A percentile compares a stretch with the other conserved stretches of the same genome.
phyloP scores from a whole-genome alignment of 176 grass and related monocot species.

The bread wheat (Triticum aestivum) region IWGSC_CS_RefSeq_v2.1 NC_057798.1:224356967-224357466 shows the following conservation, averaged over 20 bases:
- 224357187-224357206: too few relatives aligned
- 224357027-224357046: too few relatives aligned
- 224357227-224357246: background rate
- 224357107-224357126: background rate
- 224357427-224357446: background rate
- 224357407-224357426: background rate
- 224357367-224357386: background rate
- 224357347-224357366: too few relatives aligned
- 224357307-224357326: background rate
- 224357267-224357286: background rate
- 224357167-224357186: background rate
- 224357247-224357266: background rate
- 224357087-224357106: background rate
- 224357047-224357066: too few relatives aligned
- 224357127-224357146: background rate
- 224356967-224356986: too few relatives aligned
- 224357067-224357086: background rate
- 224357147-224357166: background rate
- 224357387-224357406: background rate
- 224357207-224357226: too few relatives aligned
- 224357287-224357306: background rate
- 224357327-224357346: background rate
- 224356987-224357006: too few relatives aligned
- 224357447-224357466: background rate
- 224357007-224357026: too few relatives aligned